Base-by-base conservation (phyloP, 2,329 filamentous ascomycete genomes). In the Pestalotiopsis fici region DNA sequence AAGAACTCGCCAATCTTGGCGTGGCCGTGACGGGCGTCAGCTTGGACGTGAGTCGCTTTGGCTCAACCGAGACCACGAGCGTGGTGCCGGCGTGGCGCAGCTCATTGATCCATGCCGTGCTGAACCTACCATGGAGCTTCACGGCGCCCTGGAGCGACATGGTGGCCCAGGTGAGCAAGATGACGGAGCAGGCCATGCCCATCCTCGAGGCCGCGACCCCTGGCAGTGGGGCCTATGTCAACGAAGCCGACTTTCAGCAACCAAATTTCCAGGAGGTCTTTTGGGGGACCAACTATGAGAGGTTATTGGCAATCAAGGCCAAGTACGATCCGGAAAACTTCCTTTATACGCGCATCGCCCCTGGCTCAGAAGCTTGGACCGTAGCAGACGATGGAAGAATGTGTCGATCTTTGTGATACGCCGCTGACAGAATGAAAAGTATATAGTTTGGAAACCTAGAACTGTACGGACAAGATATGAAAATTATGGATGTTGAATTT, bases 161-260 rank as follows among this genome's bases (percentile, higher is more conserved):
- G 69, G 56, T 74, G 12, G 71, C 69, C 28, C 68, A 69, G 4
- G 76, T 76, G 66, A 68, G 64, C 23, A 70, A 69, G 25, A 77
- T 78, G 69, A 78, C 77, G 15, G 67, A 77, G 35, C 66, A 73
- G 61, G 70, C 77, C 59, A 71, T 77, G 67, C 76, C 76, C 0
- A 43, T 70, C 4, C 59, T 76, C 35, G 71, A 72, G 63, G 69
- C 68, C 6, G 67, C 70, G 4, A 50, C 43, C 1, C 43, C 43
- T 11, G 43, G 43, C 6, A 50, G 43, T 21, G 43, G 43, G 3
- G 69, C 74, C 11, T 81, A 82, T 65, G 70, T 80, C 73, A 83
- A 82, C 65, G 82, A 85, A 74, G 80, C 77, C 0, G 78, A 82
- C 70, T 80, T 79, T 23, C 71, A 73, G 18, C 72, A 80, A 27